A percentile compares a stretch with the other conserved stretches of the same genome.
phyloP scores from a whole-genome alignment of 768 basidiomycete species.

The Rhizopogon vesiculosus region DNA sequence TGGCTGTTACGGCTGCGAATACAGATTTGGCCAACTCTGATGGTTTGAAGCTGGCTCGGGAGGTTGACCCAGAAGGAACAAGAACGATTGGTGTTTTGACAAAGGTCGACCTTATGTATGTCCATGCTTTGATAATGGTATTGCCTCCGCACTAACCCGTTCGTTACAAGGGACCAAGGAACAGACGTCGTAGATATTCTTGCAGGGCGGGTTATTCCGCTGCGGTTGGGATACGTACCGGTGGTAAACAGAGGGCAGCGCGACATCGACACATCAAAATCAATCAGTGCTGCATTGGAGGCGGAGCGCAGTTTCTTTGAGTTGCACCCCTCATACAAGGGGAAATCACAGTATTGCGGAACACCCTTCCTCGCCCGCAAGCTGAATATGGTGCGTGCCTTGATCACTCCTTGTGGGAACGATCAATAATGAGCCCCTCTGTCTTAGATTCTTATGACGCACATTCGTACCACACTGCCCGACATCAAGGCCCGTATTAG shows the following conservation, averaged over 20 bases:
- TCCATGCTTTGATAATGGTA: slow-evolving; percentile 10
- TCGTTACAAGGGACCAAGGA: slow-evolving; percentile 74
- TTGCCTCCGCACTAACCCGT: slow-evolving; percentile 4
- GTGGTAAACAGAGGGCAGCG: slow-evolving; percentile 98
- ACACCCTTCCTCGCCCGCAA: slow-evolving; percentile 95
- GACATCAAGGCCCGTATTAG: slow-evolving; percentile 96
- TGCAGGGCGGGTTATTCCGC: slow-evolving; percentile 93
- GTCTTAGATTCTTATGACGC: slow-evolving; percentile 93
- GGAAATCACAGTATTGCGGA: slow-evolving; percentile 94
- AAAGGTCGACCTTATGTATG: slow-evolving; percentile 96
- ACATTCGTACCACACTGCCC: slow-evolving; percentile 95
- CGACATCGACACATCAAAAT: slow-evolving; percentile 88
- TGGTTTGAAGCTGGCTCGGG: slow-evolving; percentile 91
- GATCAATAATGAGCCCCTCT: not conserved
- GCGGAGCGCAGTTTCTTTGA: slow-evolving; percentile 93
- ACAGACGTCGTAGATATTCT: slow-evolving; percentile 99
- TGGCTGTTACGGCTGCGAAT: slow-evolving; percentile 95
- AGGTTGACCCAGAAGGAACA: slow-evolving; percentile 95
- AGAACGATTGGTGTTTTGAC: slow-evolving; percentile 98
- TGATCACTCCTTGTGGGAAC: not conserved
- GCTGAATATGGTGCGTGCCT: slow-evolving; percentile 75
- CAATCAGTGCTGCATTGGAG: slow-evolving; percentile 83
- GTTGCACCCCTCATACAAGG: slow-evolving; percentile 87
- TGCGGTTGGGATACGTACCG: slow-evolving; percentile 95
- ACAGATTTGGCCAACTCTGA: slow-evolving; percentile 98